Conservation (phyloP, 2,329 filamentous ascomycete species). For the Reticulascus tulasneorum region DNA sequence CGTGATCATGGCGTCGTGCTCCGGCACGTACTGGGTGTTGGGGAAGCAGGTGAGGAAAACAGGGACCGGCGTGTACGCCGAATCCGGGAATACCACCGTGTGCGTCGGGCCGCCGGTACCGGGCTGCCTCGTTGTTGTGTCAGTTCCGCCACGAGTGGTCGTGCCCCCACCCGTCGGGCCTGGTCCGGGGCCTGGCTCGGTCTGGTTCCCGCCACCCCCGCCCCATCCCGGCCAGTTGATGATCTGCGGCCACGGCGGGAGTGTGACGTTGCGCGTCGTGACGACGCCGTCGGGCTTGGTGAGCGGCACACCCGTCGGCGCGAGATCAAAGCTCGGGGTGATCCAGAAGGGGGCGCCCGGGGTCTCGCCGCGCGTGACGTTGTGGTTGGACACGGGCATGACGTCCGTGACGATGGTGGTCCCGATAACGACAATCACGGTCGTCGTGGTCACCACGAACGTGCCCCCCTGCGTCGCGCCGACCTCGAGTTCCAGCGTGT, state of each 20-base stretch:
- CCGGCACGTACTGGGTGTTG: not conserved
- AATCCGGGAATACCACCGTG: not conserved
- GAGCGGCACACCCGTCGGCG: conserved; percentile 10
- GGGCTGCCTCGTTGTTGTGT: no score
- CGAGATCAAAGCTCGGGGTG: conserved; percentile 12
- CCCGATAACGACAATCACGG: conserved; percentile 1
- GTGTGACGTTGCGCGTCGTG: conserved; percentile 12
- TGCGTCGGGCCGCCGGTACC: not conserved
- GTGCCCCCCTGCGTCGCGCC: conserved; percentile 3
- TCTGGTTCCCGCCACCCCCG: not conserved
- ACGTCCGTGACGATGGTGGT: conserved; percentile 10
- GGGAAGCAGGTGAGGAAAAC: not conserved
- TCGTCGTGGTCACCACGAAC: conserved; percentile 8
- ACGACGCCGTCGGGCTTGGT: conserved; percentile 13
- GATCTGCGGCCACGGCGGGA: conserved; percentile 18
- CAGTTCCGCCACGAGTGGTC: not conserved
- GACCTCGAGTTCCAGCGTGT: conserved; percentile 17
- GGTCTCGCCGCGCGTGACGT: conserved; percentile 11
- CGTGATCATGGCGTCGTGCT: not conserved
- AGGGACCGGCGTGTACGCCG: not conserved
- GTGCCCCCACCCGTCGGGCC: not conserved
- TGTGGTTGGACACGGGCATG: conserved; percentile 16
- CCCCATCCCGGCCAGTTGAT: conserved; percentile 1
- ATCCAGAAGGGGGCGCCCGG: conserved; percentile 2
- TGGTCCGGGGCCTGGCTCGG: no score